Base-by-base conservation (phyloP, 306 rosid genomes). In the Hippophae tibetana region DNA sequence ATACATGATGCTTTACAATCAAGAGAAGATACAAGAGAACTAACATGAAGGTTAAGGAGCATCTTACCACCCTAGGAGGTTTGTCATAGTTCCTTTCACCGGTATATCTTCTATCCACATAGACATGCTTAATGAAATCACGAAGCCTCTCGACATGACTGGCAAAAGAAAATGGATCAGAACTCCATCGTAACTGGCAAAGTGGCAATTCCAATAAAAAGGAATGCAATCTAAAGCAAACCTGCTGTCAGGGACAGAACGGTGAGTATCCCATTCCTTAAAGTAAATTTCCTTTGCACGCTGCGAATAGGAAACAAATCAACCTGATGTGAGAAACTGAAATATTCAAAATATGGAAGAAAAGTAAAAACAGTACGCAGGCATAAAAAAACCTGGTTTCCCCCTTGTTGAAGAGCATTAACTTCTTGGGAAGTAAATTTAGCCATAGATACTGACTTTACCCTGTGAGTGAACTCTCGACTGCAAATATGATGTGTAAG, bases 381-480 rank as follows among this genome's bases (percentile, higher is more conserved):
- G 47, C 13, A 49, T 78, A 82, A 5, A 49, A 10, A 11, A 5
- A 49, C 89, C 84, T 85, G 80, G 73, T 85, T 85, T 59, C 94
- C 94, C 38, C 94, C 94, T 71, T 71, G 86, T 68, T 85, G 86
- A 68, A 85, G 94, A 44, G 86, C 82, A 64, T 31, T 66, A 59
- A 82, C 94, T 79, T 85, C 94, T 75, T 85, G 89, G 10, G 82
- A 77, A 57, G 94, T 75, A 71, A 85, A 85, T 73, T 85, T 85
- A 31, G 94, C 82, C 89, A 85, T 79, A 38, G 94, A 85, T 68
- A 85, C 54, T 13, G 89, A 85, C 69, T 85, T 85, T 53, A 85
- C 84, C 59, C 94, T 68, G 61, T 85, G 94, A 7, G 86, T 82
- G 48, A 85, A 82, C 70, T 85, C 89, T 12, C 94, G 89, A 71